Conservation (phyloP, 495 filamentous ascomycete genomes). For the Podospora conica region DNA sequence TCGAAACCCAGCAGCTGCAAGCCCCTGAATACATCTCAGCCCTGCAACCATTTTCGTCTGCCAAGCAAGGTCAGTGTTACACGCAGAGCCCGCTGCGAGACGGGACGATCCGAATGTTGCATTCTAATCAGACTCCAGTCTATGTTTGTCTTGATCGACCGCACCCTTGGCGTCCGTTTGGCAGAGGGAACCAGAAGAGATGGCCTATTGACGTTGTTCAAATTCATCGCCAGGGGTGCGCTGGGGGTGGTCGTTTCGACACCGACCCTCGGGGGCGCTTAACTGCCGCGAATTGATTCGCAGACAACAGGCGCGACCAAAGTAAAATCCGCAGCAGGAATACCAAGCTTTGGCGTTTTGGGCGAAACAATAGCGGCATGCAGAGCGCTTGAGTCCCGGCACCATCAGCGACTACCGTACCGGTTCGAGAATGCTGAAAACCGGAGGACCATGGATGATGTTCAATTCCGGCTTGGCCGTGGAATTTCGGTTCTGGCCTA, state of each 20-base stretch:
- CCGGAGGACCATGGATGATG: not conserved
- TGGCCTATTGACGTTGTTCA: not conserved
- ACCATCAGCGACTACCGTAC: too few relatives aligned
- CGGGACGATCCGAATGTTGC: not conserved
- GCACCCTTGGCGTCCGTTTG: not conserved
- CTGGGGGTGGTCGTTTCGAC: not conserved
- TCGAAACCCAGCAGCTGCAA: not conserved
- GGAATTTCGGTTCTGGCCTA: not conserved
- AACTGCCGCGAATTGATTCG: not conserved
- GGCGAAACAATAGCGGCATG: slow-evolving; percentile 1
- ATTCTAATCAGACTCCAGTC: not conserved
- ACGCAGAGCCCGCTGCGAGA: not conserved
- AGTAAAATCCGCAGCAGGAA: not conserved
- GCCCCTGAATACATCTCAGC: not conserved
- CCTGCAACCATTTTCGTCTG: not conserved
- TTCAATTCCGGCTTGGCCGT: too few relatives aligned
- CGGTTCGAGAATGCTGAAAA: not conserved
- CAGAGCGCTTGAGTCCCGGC: not conserved
- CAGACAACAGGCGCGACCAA: not conserved
- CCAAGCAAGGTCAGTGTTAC: not conserved
- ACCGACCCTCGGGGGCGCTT: not conserved
- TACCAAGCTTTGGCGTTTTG: not conserved
- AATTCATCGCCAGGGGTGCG: not conserved
- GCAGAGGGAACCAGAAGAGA: not conserved
- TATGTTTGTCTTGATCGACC: not conserved